These are phyloP conservation scores for Tillandsia fasciculata DNA, from an alignment of 176 grass and related monocot species.

Conservation along the genomic window DNA sequence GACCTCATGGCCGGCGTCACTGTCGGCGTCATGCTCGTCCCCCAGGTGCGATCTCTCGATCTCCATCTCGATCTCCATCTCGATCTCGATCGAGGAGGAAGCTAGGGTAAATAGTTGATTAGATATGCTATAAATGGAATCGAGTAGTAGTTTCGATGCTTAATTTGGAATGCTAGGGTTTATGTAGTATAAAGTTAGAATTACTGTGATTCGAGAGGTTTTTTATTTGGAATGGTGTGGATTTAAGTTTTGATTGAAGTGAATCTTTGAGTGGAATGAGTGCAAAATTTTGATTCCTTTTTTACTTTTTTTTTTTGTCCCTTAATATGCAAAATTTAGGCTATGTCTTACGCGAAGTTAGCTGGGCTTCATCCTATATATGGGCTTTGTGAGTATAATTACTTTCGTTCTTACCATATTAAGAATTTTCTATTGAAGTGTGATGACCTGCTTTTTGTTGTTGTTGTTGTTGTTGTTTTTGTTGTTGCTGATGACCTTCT, in stretches of 20 bases:
- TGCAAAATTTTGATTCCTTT: conserved; percentile 9
- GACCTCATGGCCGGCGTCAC: conserved; percentile 86
- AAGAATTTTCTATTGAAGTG: conserved; percentile 7
- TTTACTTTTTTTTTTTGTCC: background rate
- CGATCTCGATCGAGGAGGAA: background rate
- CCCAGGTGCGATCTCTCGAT: conserved; percentile 38
- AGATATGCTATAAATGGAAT: background rate
- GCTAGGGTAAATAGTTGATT: background rate
- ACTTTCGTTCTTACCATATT: conserved; percentile 7
- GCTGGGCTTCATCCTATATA: conserved; percentile 94
- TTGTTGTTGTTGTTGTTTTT: background rate
- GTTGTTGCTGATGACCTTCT: conserved; percentile 8
- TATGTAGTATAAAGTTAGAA: no score
- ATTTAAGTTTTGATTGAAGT: background rate
- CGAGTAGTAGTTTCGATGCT: background rate
- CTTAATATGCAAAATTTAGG: conserved; percentile 30
- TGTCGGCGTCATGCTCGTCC: conserved; percentile 94
- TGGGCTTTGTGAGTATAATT: conserved; percentile 68
- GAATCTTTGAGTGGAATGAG: background rate
- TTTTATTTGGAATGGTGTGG: background rate
- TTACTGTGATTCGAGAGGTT: no score
- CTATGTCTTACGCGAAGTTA: conserved; percentile 93
- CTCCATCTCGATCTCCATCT: background rate
- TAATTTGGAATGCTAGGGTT: no score
- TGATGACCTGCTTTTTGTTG: conserved; percentile 12